Evolutionary conservation across 2,329 filamentous ascomycete species (phyloP).

Genomic region (Diaporthe vexans): DNA sequence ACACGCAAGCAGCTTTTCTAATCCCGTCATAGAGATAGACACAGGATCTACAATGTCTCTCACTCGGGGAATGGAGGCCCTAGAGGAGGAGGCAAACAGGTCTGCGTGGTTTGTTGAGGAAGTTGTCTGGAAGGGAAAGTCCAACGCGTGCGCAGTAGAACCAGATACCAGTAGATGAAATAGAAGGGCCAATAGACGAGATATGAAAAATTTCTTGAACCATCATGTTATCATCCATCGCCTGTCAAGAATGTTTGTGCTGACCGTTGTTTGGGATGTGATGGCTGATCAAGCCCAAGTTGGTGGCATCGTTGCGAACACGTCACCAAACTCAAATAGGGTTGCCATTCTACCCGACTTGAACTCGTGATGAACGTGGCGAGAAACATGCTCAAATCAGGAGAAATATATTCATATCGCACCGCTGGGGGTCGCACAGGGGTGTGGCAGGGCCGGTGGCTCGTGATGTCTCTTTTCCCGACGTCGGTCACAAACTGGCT

Average conservation of each 20-base stretch:
- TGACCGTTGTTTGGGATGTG: background rate
- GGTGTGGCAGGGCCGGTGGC: no score
- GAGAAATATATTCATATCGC: background rate
- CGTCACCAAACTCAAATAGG: no score
- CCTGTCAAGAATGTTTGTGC: background rate
- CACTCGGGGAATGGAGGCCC: constrained; percentile 40
- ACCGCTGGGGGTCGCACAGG: no score
- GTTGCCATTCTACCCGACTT: no score
- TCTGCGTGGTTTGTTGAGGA: constrained; percentile 43
- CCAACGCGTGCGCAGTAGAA: constrained; percentile 35
- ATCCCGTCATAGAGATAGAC: constrained; percentile 42
- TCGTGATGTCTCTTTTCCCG: background rate
- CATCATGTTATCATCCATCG: no score
- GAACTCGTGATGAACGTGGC: no score
- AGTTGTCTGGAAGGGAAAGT: constrained; percentile 35
- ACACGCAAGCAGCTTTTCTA: constrained; percentile 38
- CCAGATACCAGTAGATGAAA: constrained; percentile 43
- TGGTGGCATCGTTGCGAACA: no score
- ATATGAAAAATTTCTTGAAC: constrained; percentile 15
- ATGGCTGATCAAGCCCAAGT: background rate
- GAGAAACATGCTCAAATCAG: background rate
- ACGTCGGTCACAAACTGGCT: background rate
- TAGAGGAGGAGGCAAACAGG: constrained; percentile 27
- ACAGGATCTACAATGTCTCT: constrained; percentile 34
- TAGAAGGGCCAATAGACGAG: constrained; percentile 41